Base-by-base conservation (phyloP, 1,139 yeast genomes). In the Hyphopichia buzzinii region DNA sequence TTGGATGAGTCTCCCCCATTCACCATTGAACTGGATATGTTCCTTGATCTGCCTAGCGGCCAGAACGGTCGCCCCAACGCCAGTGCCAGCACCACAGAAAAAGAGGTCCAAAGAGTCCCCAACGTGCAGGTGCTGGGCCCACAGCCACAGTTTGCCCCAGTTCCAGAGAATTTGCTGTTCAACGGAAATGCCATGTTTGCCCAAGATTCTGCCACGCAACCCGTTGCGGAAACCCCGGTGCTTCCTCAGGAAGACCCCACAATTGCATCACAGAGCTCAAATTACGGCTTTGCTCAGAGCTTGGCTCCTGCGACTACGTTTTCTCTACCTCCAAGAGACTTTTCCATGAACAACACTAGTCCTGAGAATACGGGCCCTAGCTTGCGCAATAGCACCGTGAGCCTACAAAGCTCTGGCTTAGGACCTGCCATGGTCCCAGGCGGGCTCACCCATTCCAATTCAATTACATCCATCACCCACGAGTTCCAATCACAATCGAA, bases 1-100 rank as follows among this genome's bases (percentile, higher is more conserved):
- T 37, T 67, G 17, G 72, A 66, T 37, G 69, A 65, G 33, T 58
- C 64, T 13, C 72, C 72, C 3, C 71, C 68, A 8, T 66, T 67
- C 38, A 58, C 72, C 3, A 54, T 67, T 14, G 72, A 62, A 25
- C 64, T 59, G 59, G 68, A 63, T 37, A 33, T 53, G 22, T 56
- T 42, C 31, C 48, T 46, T 35, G 62, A 56, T 39, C 44, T 53
- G 4, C 23, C 8, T 6, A 7, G 6, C 23, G 23, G 23, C 23
- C 8, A 10, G 8, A 19, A 10, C 23, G 23, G 23, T 10, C 6
- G 23, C 23, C 8, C 8, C 23, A 10, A 10, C 23, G 10, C 8
- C 23, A 10, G 23, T 10, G 23, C 23, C 23, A 10, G 23, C 23
- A 19, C 23, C 23, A 19, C 8, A 7, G 23, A 6, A 7, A 10